Base-by-base conservation (phyloP, 2,329 filamentous ascomycete genomes). In the Exophiala oligosperma region DNA sequence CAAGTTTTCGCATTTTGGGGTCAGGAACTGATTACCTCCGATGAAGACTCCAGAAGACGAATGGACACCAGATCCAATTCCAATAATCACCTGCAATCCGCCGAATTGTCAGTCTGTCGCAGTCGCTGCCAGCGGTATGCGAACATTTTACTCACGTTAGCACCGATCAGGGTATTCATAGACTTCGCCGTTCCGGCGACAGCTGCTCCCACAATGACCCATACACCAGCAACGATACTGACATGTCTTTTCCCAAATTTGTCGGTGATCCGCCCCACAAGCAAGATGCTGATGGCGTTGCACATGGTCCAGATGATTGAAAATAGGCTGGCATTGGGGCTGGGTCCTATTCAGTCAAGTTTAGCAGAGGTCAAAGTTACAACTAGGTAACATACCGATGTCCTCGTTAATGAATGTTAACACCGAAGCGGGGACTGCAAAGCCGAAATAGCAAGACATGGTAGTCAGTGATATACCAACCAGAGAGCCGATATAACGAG, bases 161-260 rank as follows among this genome's bases (percentile, higher is more conserved):
- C 69, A 17, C 66, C 71, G 35, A 73, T 66, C 28, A 73, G 57
- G 2, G 69, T 68, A 43, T 72, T 64, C 57, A 72, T 70, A 35
- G 59, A 63, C 47, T 71, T 56, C 12, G 70, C 70, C 5, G 68
- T 71, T n/a, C 56, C 64, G 3, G 67, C 70, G 24, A 72, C 60
- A 38, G 71, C 70, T 40, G 54, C 58, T 49, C 61, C 61, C 26
- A 61, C 51, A 23, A 63, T 40, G 21, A 43, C 54, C 9, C 49
- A 26, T 8, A 46, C 11, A 21, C 21, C 24, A 9, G 56, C 59
- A 24, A 32, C 52, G 24, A 64, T 47, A 4, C 57, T 29, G 44
- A 62, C 52, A 46, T 46, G 53, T 47, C 61, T 48, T 32, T 59
- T 44, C 6, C 61, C 61, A 52, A 61, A 64, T 24, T 56, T 57